phyloP scores from a whole-genome alignment of 2,329 filamentous ascomycete species.

The Blastomyces emzantsi region DNA sequence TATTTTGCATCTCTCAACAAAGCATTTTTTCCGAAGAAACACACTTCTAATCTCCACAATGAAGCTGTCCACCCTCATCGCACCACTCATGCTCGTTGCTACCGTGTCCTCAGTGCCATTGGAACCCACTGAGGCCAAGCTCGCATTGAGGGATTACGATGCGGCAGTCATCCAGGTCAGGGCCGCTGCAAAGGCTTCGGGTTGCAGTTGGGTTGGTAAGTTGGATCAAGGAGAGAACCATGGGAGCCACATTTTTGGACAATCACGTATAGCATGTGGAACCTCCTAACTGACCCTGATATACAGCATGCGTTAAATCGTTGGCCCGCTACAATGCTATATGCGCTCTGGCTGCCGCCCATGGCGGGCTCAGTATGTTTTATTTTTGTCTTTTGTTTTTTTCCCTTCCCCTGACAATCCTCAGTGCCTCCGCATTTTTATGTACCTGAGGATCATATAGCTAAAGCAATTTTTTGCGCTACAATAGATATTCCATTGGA shows the following conservation, averaged over 20 bases:
- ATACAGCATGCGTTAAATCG: neutral
- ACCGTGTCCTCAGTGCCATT: neutral
- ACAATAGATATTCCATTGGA: conserved; percentile 2
- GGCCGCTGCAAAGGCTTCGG: neutral
- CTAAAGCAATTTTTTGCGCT: neutral
- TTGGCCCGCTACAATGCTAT: neutral
- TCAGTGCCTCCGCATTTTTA: too few species aligned
- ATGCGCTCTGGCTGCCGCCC: neutral
- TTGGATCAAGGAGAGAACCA: neutral
- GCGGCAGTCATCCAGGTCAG: neutral
- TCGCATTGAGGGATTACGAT: neutral
- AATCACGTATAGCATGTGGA: neutral
- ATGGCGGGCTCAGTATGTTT: conserved; percentile 2
- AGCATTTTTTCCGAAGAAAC: neutral
- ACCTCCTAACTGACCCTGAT: too few species aligned
- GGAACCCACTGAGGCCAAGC: neutral
- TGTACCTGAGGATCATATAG: too few species aligned
- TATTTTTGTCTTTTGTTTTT: too few species aligned
- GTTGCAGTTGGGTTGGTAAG: conserved; percentile 1
- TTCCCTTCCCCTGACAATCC: too few species aligned
- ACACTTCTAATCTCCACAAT: neutral
- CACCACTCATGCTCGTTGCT: neutral
- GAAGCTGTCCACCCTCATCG: neutral
- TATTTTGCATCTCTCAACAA: neutral
- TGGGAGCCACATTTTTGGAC: neutral